Conservation (phyloP, 257 asterid species). For the Salvia miltiorrhiza region DNA sequence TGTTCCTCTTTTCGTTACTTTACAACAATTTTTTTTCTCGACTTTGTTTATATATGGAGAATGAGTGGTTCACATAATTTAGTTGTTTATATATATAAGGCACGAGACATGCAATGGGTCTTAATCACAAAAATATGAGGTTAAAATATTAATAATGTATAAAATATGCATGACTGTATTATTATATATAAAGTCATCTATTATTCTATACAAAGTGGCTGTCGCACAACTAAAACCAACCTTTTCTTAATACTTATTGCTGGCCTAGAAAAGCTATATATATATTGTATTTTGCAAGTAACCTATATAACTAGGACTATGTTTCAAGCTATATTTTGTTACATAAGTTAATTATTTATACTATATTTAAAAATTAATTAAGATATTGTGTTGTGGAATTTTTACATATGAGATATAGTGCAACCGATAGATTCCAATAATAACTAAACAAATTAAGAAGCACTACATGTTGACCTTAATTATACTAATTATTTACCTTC, state of each 20-base stretch:
- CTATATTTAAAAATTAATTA: too few relatives aligned
- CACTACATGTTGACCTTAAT: too few relatives aligned
- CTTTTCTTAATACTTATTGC: background rate
- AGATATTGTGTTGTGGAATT: too few relatives aligned
- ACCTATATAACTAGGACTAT: background rate
- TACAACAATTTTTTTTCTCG: background rate
- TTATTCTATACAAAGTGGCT: background rate
- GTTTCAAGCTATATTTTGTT: too few relatives aligned
- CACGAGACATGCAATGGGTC: constrained; percentile 10
- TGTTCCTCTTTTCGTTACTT: constrained; percentile 13
- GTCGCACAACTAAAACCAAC: background rate
- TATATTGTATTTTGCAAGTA: background rate
- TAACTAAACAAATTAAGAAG: too few relatives aligned
- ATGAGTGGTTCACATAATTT: constrained; percentile 13
- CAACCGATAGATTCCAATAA: too few relatives aligned
- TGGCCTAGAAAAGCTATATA: background rate
- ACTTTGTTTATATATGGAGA: background rate
- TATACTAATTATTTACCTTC: too few relatives aligned
- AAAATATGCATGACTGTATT: background rate
- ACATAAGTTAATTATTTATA: too few relatives aligned
- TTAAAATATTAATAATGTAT: background rate
- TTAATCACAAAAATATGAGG: background rate
- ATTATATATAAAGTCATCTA: background rate
- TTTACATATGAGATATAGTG: too few relatives aligned
- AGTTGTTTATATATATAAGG: background rate